Evolutionary conservation across 495 filamentous ascomycete genomes (phyloP).

Genomic region (Aspergillus nidulans): DNA sequence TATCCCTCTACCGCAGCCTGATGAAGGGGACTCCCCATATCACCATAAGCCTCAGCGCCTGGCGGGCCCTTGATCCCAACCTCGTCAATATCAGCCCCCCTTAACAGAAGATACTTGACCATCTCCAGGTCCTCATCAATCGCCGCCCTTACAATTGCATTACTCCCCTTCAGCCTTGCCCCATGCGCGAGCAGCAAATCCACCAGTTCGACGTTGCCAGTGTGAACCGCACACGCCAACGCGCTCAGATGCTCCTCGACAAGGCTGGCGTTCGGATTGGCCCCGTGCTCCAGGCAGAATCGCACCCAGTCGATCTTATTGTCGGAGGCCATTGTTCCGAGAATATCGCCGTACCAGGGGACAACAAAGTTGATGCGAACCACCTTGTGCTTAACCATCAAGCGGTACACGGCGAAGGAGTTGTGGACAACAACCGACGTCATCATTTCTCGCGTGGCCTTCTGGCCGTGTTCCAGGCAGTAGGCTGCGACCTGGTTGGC

Average conservation of each 20-base stretch:
- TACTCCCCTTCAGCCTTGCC: conserved; percentile 1
- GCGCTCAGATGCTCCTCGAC: conserved; percentile 3
- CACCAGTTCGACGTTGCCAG: conserved; percentile 9
- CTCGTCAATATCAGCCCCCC: conserved; percentile 12
- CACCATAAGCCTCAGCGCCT: neutral
- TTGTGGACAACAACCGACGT: neutral
- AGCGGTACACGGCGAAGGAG: conserved; percentile 1
- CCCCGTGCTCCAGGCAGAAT: conserved; percentile 8
- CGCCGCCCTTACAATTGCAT: neutral
- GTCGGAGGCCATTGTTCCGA: neutral
- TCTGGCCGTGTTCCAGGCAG: conserved; percentile 1
- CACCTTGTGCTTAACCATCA: conserved; percentile 3
- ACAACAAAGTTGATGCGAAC: neutral
- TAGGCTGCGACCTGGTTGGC: conserved; percentile 4
- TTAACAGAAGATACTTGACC: conserved; percentile 7
- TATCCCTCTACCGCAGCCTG: neutral
- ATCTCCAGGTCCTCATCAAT: neutral
- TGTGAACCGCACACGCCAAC: conserved; percentile 1
- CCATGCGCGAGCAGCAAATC: conserved; percentile 1
- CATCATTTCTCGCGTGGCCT: neutral
- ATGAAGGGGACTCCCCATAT: conserved; percentile 10
- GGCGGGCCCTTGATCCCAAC: conserved; percentile 2
- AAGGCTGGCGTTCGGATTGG: conserved; percentile 4
- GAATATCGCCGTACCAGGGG: conserved; percentile 5
- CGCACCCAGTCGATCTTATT: conserved; percentile 2